These are phyloP conservation scores for Lolium perenne DNA, from an alignment of 176 grass and related monocot genomes.

Conservation along the genomic window DNA sequence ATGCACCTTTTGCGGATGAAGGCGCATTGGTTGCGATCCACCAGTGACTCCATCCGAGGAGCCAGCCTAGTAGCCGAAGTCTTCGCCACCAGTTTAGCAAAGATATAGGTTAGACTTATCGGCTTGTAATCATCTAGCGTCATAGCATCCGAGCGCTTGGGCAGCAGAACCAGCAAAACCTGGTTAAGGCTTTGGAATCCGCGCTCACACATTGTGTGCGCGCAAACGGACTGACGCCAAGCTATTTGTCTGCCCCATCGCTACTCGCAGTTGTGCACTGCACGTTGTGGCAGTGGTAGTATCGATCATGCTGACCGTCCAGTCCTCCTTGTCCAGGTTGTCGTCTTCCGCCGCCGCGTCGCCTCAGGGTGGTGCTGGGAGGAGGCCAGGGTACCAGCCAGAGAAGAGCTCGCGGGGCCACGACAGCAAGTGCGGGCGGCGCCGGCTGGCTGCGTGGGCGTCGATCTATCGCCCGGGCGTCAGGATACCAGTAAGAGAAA, in stretches of 20 bases:
- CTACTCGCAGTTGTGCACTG: conserved; percentile 16
- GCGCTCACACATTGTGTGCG: too few relatives aligned
- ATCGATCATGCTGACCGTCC: conserved; percentile 32
- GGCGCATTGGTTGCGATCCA: too few relatives aligned
- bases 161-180: too few relatives aligned
- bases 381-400: background rate
- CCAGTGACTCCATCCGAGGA: too few relatives aligned
- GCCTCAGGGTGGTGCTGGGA: background rate
- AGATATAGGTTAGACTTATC: too few relatives aligned
- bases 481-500: too few relatives aligned
- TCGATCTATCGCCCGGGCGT: conserved; percentile 2
- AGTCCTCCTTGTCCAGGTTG: background rate
- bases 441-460: background rate
- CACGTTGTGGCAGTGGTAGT: background rate
- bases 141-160: too few relatives aligned
- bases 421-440: background rate
- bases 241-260: background rate
- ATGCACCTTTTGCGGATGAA: too few relatives aligned
- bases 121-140: too few relatives aligned
- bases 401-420: background rate
- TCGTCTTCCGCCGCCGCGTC: conserved; percentile 5
- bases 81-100: too few relatives aligned
- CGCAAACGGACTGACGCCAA: background rate
- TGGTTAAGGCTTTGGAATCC: too few relatives aligned
- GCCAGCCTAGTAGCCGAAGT: too few relatives aligned